Evolutionary conservation across 192 early-diverging fungal genomes (phyloP).

Genomic region (Oehlia diaphana): DNA sequence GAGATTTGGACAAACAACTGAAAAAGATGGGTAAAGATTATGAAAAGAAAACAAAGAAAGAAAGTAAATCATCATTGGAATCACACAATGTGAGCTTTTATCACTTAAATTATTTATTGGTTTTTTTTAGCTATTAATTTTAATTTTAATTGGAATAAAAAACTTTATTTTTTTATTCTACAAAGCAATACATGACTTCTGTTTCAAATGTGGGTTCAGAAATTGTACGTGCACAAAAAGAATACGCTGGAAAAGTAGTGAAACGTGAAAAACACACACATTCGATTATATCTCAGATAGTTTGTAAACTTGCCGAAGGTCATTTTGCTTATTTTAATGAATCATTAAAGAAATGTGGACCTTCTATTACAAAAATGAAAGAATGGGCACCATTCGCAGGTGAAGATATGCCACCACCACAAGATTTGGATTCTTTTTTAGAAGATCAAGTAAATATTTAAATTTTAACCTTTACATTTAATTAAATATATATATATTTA

Average conservation of each 20-base stretch:
- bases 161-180: too few species aligned
- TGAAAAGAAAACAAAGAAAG: constrained; percentile 44
- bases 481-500: not conserved
- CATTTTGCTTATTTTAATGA: constrained; percentile 40
- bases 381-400: constrained; percentile 47
- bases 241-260: constrained; percentile 36
- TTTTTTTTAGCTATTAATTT: too few species aligned
- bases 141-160: too few species aligned
- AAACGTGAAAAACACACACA: constrained; percentile 39
- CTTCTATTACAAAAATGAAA: constrained; percentile 44
- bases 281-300: constrained; percentile 38
- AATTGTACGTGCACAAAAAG: constrained; percentile 33
- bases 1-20: constrained; percentile 40
- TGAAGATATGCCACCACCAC: constrained; percentile 39
- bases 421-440: constrained; percentile 5
- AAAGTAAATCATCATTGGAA: constrained; percentile 38
- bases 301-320: constrained; percentile 39
- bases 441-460: not conserved
- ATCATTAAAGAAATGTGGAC: constrained; percentile 41
- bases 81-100: constrained; percentile 38
- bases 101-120: too few species aligned
- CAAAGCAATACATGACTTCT: constrained; percentile 44
- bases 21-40: constrained; percentile 44
- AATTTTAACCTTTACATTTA: too few species aligned
- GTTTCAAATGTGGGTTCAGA: constrained; percentile 37